Evolutionary conservation across 169 alveolate species (phyloP).

Genomic region (Plasmodium fragile): DNA sequence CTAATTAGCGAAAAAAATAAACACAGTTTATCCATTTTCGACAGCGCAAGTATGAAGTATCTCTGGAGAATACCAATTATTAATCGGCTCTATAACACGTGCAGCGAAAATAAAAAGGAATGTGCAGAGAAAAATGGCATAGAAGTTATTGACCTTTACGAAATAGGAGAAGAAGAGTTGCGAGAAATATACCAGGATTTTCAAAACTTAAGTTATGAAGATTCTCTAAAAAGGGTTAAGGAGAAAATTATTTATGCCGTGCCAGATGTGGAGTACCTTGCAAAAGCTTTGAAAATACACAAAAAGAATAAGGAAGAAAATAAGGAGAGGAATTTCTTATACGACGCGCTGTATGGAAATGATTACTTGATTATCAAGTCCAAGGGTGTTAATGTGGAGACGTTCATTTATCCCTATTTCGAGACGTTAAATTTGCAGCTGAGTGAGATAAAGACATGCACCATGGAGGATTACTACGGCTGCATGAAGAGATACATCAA

Average conservation of each 20-base stretch:
- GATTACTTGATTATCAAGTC: slow-evolving; percentile 60
- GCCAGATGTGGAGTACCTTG: slow-evolving; percentile 53
- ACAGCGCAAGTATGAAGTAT: slow-evolving; percentile 18
- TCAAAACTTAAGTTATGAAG: slow-evolving; percentile 14
- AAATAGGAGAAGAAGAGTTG: slow-evolving; percentile 25
- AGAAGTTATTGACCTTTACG: slow-evolving; percentile 34
- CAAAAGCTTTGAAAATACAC: slow-evolving; percentile 7
- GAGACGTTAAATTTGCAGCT: slow-evolving; percentile 51
- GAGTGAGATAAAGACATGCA: slow-evolving; percentile 22
- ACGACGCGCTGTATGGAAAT: slow-evolving; percentile 51
- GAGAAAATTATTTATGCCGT: slow-evolving; percentile 53
- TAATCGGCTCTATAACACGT: slow-evolving; percentile 22
- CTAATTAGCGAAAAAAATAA: slow-evolving; percentile 3
- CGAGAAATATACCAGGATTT: slow-evolving; percentile 18
- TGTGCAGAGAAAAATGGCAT: neutral
- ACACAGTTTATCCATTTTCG: neutral
- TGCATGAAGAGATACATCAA: slow-evolving; percentile 43
- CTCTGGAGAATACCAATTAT: slow-evolving; percentile 46
- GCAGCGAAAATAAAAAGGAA: slow-evolving; percentile 7
- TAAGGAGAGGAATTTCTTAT: slow-evolving; percentile 23
- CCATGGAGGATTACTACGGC: slow-evolving; percentile 17
- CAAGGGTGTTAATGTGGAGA: slow-evolving; percentile 62
- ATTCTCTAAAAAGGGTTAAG: slow-evolving; percentile 17
- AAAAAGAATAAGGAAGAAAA: slow-evolving; percentile 11
- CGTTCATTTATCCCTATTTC: slow-evolving; percentile 71